These are phyloP conservation scores for Panicum hallii DNA, from an alignment of 202 grass and related monocot genomes.

Conservation along the genomic window DNA sequence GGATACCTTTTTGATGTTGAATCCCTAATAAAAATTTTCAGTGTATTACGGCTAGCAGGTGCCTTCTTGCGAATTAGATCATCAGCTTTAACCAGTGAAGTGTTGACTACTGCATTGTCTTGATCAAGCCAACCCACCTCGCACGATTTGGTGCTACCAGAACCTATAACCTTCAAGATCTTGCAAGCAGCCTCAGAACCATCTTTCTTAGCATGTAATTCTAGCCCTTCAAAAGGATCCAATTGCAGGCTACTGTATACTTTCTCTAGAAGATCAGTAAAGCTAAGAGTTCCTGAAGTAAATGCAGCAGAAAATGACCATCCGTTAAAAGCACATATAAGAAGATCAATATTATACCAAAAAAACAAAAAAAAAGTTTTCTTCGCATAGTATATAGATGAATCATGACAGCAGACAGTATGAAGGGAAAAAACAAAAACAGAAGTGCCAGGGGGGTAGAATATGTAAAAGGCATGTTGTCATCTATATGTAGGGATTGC, in stretches of 20 bases:
- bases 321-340: not conserved
- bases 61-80: constrained; percentile 72
- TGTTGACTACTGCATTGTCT: constrained; percentile 61
- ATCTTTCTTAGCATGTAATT: constrained; percentile 76
- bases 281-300: constrained; percentile 74
- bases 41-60: constrained; percentile 54
- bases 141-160: constrained; percentile 53
- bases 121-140: constrained; percentile 81
- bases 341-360: constrained; percentile 10
- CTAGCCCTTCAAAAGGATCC: constrained; percentile 74
- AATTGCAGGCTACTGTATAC: constrained; percentile 64
- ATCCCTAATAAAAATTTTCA: constrained; percentile 81
- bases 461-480: constrained; percentile 20
- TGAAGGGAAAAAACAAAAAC: not conserved
- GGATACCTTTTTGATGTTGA: constrained; percentile 72
- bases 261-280: constrained; percentile 74
- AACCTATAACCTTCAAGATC: constrained; percentile 71
- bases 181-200: constrained; percentile 67
- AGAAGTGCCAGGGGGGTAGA: constrained; percentile 7
- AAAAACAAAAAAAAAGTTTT: not conserved
- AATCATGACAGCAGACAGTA: constrained; percentile 5
- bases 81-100: constrained; percentile 64
- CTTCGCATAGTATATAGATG: constrained; percentile 22
- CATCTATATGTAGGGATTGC: not conserved
- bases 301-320: constrained; percentile 31